These are phyloP conservation scores for Saccharomycopsis malanga DNA, from an alignment of 805 yeast genomes.

Conservation along the genomic window DNA sequence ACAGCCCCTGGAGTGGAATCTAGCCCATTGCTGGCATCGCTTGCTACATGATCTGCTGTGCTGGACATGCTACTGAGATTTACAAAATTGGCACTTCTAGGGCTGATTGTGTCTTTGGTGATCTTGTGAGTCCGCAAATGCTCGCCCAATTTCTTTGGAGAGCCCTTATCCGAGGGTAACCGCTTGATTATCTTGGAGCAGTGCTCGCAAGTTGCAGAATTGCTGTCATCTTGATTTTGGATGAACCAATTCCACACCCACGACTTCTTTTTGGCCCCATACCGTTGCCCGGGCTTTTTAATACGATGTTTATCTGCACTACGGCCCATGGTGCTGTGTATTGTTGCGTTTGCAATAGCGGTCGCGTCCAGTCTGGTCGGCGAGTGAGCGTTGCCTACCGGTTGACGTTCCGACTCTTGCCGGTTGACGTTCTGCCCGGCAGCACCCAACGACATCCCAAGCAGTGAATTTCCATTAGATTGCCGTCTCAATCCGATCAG, in stretches of 20 bases:
- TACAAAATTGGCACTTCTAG: conserved; percentile 27
- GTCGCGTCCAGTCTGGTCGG: neutral
- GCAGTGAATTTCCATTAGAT: neutral
- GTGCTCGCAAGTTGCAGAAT: conserved; percentile 46
- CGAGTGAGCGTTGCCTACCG: neutral
- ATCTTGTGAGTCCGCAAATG: conserved; percentile 51
- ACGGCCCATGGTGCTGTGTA: neutral
- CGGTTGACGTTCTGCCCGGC: neutral
- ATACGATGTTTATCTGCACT: conserved; percentile 20
- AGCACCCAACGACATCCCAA: neutral
- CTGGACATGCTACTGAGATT: neutral
- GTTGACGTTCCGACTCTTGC: neutral
- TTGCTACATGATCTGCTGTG: conserved; percentile 28
- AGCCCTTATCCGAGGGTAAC: conserved; percentile 47
- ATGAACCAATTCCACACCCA: conserved; percentile 62
- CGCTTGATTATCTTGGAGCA: conserved; percentile 45
- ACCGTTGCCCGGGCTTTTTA: conserved; percentile 48
- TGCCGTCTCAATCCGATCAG: neutral
- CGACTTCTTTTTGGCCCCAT: conserved; percentile 54
- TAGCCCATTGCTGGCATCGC: neutral
- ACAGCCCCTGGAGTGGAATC: neutral
- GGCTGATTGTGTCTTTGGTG: conserved; percentile 34
- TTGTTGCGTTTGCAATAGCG: neutral
- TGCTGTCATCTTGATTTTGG: conserved; percentile 42
- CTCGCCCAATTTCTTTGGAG: conserved; percentile 52